A percentile compares a stretch with the other conserved stretches of the same genome.
phyloP scores from a whole-genome alignment of 129 eudicot genomes.

The Oenanthe sinensis region DNA sequence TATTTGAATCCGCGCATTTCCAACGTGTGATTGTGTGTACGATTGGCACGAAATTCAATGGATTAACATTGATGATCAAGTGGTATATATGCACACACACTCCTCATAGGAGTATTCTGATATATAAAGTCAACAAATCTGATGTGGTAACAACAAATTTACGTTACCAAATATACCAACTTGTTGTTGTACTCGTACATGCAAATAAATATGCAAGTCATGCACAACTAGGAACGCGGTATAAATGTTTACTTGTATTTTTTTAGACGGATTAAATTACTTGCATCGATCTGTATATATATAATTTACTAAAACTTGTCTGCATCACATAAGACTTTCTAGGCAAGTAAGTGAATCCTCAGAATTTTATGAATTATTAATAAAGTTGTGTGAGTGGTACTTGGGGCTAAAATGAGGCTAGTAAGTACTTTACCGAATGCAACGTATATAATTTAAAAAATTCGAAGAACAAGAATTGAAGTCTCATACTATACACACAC shows the following conservation, averaged over 20 bases:
- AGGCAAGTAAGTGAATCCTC: too few species aligned
- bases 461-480: too few species aligned
- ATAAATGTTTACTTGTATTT: too few species aligned
- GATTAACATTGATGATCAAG: background rate
- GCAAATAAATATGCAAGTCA: background rate
- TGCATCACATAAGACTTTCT: background rate
- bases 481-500: too few species aligned
- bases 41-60: background rate
- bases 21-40: constrained; percentile 15
- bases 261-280: too few species aligned
- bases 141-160: background rate
- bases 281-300: too few species aligned
- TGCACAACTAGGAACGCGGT: background rate
- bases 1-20: constrained; percentile 13
- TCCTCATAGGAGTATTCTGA: background rate
- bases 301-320: background rate
- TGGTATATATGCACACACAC: background rate
- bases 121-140: background rate
- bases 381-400: too few species aligned
- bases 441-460: too few species aligned
- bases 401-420: too few species aligned
- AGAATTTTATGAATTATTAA: too few species aligned
- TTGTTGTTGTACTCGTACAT: background rate
- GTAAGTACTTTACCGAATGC: too few species aligned
- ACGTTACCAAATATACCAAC: background rate